Percentiles rank a stretch among this genome's conserved stretches.
Conservation (phyloP, 1,139 yeast species). For the Pichia sp. region DNA sequence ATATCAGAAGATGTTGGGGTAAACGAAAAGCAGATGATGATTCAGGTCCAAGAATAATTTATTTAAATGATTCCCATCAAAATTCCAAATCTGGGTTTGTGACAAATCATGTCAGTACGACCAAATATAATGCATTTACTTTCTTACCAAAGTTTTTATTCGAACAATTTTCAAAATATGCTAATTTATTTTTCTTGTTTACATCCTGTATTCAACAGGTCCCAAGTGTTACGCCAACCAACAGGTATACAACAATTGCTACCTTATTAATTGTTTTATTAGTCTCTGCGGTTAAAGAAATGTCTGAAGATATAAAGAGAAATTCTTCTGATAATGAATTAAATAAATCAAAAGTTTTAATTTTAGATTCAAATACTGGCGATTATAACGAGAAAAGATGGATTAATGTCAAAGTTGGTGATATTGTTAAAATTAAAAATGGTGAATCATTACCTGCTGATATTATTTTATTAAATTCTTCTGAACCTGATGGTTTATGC, state of each 20-base stretch:
- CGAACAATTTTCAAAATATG: slow-evolving; percentile 96
- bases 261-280: slow-evolving; percentile 76
- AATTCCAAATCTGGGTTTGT: slow-evolving; percentile 55
- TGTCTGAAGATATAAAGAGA: slow-evolving; percentile 85
- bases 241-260: slow-evolving; percentile 90
- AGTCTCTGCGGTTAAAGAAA: slow-evolving; percentile 90
- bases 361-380: slow-evolving; percentile 56
- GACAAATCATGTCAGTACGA: slow-evolving; percentile 88
- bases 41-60: slow-evolving; percentile 59
- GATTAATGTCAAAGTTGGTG: slow-evolving; percentile 90
- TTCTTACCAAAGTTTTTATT: slow-evolving; percentile 90
- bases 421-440: slow-evolving; percentile 73
- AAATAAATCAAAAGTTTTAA: slow-evolving; percentile 64
- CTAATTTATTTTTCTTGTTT: slow-evolving; percentile 87
- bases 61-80: slow-evolving; percentile 53
- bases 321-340: slow-evolving; percentile 83
- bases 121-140: slow-evolving; percentile 93
- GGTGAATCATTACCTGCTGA: slow-evolving; percentile 97
- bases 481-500: slow-evolving; percentile 97
- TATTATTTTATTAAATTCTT: slow-evolving; percentile 72
- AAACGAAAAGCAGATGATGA: slow-evolving; percentile 30
- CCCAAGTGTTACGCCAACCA: slow-evolving; percentile 94
- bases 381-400: slow-evolving; percentile 64
- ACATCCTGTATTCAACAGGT: slow-evolving; percentile 95
- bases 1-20: slow-evolving; percentile 34